Base-by-base conservation (phyloP, 2,329 filamentous ascomycete genomes). In the Helicocarpus griseus region DNA sequence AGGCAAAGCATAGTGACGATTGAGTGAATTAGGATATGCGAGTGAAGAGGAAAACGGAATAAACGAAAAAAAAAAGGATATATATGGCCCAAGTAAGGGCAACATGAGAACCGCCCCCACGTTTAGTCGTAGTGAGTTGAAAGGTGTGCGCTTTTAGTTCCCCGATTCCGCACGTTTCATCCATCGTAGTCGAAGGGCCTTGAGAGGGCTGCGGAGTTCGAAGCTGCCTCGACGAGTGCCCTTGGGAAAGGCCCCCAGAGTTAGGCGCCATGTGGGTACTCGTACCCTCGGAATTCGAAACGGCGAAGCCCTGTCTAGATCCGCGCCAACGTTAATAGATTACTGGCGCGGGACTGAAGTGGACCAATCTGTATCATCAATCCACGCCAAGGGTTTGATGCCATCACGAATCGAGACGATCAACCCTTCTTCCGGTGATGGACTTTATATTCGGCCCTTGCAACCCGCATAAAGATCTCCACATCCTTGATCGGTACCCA, bases 401-500 rank as follows among this genome's bases (percentile, higher is more conserved):
- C 4, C 8, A n/a, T n/a, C 8, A 5, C 14, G 36, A 17, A 13
- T 19, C 36, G 17, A 39, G 17, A n/a, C 5, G 9, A 46, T 41
- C 31, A 48, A n/a, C 36, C 43, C 52, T 65, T 71, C 53, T 73
- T 80, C 73, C 74, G 77, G 72, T 65, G 63, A 58, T 79, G 73
- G 61, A 80, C 72, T 73, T 87, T 95, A 80, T 87, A 96, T 71
- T 97, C 91, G 13, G 87, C 83, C 63, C 85, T 85, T 24, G 89
- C 83, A 53, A 96, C 88, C 61, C 84, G 85, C 88, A 98, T 95
- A 61, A 98, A 77, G 53, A 95, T 71, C 65, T 97, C 89, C 64
- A 95, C 89, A 62, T 98, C 91, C 69, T 89, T 89, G 66, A 98
- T 85, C 19, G 91, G 89, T 41, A 97, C 85, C 82, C 88, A 95